A percentile compares a stretch with the other conserved stretches of the same genome.
phyloP scores from a whole-genome alignment of 176 grass and related monocot species.

The Tillandsia fasciculata region DNA sequence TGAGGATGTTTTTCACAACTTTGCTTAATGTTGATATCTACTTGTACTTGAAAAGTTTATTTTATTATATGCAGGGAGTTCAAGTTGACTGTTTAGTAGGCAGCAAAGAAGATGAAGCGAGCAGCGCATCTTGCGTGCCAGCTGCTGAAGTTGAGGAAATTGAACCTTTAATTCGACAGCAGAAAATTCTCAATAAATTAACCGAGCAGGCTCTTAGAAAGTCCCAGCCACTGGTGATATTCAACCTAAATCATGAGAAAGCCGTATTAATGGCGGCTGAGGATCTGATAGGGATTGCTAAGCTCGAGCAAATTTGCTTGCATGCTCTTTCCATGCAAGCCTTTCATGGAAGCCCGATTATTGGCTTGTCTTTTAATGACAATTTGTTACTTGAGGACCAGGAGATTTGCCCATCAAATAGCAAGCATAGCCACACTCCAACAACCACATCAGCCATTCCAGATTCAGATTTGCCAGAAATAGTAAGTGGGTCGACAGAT shows the following conservation, averaged over 20 bases:
- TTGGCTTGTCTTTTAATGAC: constrained; percentile 33
- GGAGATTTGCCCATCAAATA: constrained; percentile 28
- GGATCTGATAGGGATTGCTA: constrained; percentile 40
- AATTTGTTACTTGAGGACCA: constrained; percentile 26
- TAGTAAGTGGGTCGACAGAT: constrained; percentile 43
- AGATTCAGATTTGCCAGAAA: constrained; percentile 68
- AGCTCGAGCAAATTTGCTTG: constrained; percentile 72
- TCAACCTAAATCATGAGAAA: constrained; percentile 71
- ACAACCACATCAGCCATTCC: constrained; percentile 22
- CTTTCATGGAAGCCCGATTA: constrained; percentile 29
- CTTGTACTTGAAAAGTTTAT: not conserved
- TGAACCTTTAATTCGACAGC: constrained; percentile 42
- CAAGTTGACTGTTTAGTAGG: constrained; percentile 40
- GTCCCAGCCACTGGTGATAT: constrained; percentile 78
- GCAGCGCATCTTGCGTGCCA: constrained; percentile 19
- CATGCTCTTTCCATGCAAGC: constrained; percentile 73
- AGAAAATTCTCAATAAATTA: constrained; percentile 60
- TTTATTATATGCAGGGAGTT: constrained; percentile 55
- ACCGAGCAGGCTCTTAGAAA: constrained; percentile 90
- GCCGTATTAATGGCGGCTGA: constrained; percentile 30
- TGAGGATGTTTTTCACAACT: not conserved
- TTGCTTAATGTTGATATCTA: not conserved
- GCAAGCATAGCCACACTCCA: constrained; percentile 27
- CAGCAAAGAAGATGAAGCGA: constrained; percentile 51
- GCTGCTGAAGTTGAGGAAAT: constrained; percentile 60